Base-by-base conservation (phyloP, 2,329 filamentous ascomycete genomes). In the Colletotrichum trifolii region DNA sequence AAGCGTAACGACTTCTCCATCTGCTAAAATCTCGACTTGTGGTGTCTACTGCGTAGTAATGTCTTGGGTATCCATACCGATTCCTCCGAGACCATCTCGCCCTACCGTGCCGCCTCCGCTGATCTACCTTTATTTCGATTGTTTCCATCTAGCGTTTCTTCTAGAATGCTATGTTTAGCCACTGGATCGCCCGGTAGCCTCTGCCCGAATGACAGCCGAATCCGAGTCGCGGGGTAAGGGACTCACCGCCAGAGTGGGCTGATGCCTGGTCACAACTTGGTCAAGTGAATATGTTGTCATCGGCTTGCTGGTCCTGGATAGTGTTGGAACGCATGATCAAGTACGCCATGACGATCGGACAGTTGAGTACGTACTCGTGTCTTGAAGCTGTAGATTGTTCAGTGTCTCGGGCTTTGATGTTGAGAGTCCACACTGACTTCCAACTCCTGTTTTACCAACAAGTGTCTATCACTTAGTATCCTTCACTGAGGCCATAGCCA, bases 1-100 rank as follows among this genome's bases (percentile, higher is more conserved):
- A 64, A 64, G 43, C 43, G 39, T 45, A 60, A 48, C 42, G 60
- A 64, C n/a, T 12, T 34, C 60, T 48, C 48, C 54, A 59, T 34
- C 42, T 45, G 45, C 46, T 35, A 60, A 43, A 60, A 43, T 64
- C 55, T 49, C 25, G 25, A 25, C 25, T 5, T 25, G 25, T 25
- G 25, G 25, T 25, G 25, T 17, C 17, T 17, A 17, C 17, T 17
- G 17, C 17, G 17, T 17, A 17, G 17, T 17, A 17, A 17, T 17
- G 17, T 25, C 25, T 25, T 25, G 25, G 25, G 25, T 25, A 25
- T 25, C 25, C 25, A 25, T 5, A 25, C 62, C 45, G 57, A 61
- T 54, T 35, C 39, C 50, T 11, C 50, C 57, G 52, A 52, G 39
- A 45, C 35, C 11, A 17, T 43, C 50, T 56, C 39, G 57, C 46